A percentile compares a stretch with the other conserved stretches of the same genome.
phyloP scores from a whole-genome alignment of 2,329 filamentous ascomycete genomes.

The Cercospora canescens region DNA sequence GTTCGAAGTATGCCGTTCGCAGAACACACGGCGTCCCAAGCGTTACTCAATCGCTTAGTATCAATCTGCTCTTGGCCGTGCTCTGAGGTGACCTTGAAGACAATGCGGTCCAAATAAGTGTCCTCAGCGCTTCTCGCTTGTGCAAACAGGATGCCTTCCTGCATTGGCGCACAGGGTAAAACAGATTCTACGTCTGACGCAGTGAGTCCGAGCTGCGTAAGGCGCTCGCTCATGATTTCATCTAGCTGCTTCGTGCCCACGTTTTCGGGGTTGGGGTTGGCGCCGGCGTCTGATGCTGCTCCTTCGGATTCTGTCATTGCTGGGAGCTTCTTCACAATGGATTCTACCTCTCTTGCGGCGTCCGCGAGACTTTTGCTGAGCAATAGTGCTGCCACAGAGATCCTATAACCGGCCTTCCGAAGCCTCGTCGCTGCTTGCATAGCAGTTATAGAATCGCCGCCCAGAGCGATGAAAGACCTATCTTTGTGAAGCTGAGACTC shows the following conservation, averaged over 20 bases:
- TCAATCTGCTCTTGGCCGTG: neutral
- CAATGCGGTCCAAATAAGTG: neutral
- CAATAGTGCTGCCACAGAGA: neutral
- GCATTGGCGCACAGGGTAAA: neutral
- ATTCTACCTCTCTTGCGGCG: neutral
- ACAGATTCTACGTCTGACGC: neutral
- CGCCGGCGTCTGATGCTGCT: neutral
- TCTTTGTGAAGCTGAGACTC: neutral
- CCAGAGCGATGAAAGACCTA: neutral
- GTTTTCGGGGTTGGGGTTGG: neutral
- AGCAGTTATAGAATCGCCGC: slow-evolving; percentile 5
- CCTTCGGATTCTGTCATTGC: neutral
- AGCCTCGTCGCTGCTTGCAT: neutral
- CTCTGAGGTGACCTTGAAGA: neutral
- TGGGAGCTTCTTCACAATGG: neutral
- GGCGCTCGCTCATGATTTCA: neutral
- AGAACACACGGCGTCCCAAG: neutral
- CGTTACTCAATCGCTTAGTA: neutral
- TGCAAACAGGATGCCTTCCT: neutral
- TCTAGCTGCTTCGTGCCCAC: neutral
- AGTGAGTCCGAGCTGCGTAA: neutral
- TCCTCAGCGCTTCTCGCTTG: neutral
- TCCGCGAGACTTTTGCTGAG: neutral
- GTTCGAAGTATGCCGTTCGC: neutral
- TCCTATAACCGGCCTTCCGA: neutral